Percentiles rank a stretch among this genome's conserved stretches.
These are phyloP conservation scores for Mycena metata DNA, from an alignment of 768 basidiomycete genomes.

Conservation along the genomic window DNA sequence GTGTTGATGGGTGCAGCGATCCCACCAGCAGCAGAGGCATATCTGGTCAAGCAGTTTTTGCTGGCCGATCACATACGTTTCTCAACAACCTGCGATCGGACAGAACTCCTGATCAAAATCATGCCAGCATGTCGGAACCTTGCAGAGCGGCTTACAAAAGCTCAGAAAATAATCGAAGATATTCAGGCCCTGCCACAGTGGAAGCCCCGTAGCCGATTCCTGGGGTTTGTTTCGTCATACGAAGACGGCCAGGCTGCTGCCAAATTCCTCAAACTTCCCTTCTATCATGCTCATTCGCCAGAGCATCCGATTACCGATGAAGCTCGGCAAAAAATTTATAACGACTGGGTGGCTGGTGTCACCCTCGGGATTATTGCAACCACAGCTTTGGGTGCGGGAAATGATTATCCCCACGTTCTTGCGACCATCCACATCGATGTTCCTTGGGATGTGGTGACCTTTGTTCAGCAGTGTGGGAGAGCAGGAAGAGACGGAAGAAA, in stretches of 20 bases:
- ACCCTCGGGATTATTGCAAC: constrained; percentile 37
- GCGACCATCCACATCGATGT: constrained; percentile 40
- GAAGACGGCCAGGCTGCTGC: constrained; percentile 8
- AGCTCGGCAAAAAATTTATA: background rate
- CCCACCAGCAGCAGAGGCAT: background rate
- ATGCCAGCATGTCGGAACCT: background rate
- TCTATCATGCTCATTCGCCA: constrained; percentile 31
- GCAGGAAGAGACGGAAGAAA: constrained; percentile 37
- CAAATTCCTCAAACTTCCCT: background rate
- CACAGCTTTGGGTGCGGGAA: constrained; percentile 44
- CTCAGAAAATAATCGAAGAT: background rate
- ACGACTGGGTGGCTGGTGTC: constrained; percentile 29
- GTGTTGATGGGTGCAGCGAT: constrained; percentile 42
- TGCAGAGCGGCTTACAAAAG: background rate
- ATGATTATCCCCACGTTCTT: constrained; percentile 40
- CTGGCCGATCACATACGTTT: background rate
- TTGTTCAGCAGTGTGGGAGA: constrained; percentile 39
- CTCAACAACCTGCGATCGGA: constrained; percentile 11
- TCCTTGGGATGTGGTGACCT: constrained; percentile 41
- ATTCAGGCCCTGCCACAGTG: background rate
- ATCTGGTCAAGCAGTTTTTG: constrained; percentile 20
- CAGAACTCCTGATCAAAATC: constrained; percentile 38
- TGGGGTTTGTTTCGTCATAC: constrained; percentile 36
- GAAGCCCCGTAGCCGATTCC: background rate
- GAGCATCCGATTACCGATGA: constrained; percentile 3